Base-by-base conservation (phyloP, 140 eudicot genomes). In the Ambrosia hybrid region DNA sequence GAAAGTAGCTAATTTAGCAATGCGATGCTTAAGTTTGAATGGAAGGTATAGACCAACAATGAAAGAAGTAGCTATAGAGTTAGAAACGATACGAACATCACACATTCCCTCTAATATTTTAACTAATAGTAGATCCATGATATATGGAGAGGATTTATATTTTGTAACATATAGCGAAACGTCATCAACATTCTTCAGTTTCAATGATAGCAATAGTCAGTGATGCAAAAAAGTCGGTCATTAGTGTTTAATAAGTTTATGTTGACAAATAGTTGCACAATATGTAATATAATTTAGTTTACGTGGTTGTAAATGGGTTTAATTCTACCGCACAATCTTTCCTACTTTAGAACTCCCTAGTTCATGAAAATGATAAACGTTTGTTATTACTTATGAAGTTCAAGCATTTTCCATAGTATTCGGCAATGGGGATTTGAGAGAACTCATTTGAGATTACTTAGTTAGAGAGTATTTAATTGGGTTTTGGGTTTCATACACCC, bases 21-120 rank as follows among this genome's bases (percentile, higher is more conserved):
- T 57, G 37, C 63, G 63, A 21, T 17, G 63, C 63, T 9, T 57
- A 57, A 37, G 15, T 62, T 9, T 62, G 11, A 62, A 37, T 3
- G 68, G 68, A 37, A 62, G 10, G 13, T 36, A 37, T 62, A 62
- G 68, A 8, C 68, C 68, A 37, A 62, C 68, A 13, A 62, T 62
- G 68, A 62, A 62, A n/a, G 68, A 62, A 62, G 33, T 62, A 4
- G 51, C 68, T n/a, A 37, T 0, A n/a, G 68, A 62, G 39, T n/a
- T 62, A 37, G 68, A 62, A 62, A 62, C 68, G 1, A 62, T 37
- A 62, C 11, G 68, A 13, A 37, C 2, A 1, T 62, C 68, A 2
- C 49, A 62, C 30, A 37, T 62, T 62, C 68, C 51, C 51, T 13
- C 51, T 2, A 62, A 6, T 0, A 2, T 12, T 13, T 21, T 36